Percentiles rank a stretch among this genome's conserved stretches.
Evolutionary conservation across 441 rosid genomes (phyloP).

Genomic region (Populus hybrid): DNA sequence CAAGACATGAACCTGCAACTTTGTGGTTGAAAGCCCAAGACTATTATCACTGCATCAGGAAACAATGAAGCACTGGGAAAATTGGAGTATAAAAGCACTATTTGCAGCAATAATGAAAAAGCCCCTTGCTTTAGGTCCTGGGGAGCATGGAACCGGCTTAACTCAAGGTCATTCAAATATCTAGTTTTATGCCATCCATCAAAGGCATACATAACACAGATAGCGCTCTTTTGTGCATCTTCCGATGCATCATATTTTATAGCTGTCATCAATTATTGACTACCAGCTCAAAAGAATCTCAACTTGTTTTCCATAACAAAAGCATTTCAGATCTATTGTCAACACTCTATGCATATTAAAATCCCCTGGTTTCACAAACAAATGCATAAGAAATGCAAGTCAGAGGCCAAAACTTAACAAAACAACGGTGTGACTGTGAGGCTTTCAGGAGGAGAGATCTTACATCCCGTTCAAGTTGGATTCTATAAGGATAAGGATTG

Average conservation of each 20-base stretch:
- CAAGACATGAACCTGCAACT: too few species aligned
- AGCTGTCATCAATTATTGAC: background rate
- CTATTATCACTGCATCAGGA: too few species aligned
- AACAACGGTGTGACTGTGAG: slow-evolving; percentile 2
- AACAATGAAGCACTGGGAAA: too few species aligned
- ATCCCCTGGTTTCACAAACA: background rate
- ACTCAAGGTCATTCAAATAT: too few species aligned
- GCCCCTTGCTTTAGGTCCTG: background rate
- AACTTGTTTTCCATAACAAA: background rate
- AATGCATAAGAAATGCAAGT: background rate
- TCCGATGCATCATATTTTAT: background rate
- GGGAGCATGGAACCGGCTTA: background rate
- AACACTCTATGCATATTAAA: too few species aligned
- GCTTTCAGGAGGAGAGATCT: slow-evolving; percentile 27
- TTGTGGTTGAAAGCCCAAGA: too few species aligned
- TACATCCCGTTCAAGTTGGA: slow-evolving; percentile 78
- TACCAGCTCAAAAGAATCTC: background rate
- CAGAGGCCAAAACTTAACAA: background rate
- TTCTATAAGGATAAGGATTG: slow-evolving; percentile 45
- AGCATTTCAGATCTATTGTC: background rate
- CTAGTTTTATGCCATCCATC: too few species aligned
- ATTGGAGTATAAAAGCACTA: background rate
- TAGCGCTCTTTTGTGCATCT: too few species aligned
- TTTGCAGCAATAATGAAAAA: background rate
- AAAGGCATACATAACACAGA: background rate